Evolutionary conservation across 805 yeast genomes (phyloP), one percentile per base, ranked within the genome.

Genomic region (Schwanniomyces yamadae): DNA sequence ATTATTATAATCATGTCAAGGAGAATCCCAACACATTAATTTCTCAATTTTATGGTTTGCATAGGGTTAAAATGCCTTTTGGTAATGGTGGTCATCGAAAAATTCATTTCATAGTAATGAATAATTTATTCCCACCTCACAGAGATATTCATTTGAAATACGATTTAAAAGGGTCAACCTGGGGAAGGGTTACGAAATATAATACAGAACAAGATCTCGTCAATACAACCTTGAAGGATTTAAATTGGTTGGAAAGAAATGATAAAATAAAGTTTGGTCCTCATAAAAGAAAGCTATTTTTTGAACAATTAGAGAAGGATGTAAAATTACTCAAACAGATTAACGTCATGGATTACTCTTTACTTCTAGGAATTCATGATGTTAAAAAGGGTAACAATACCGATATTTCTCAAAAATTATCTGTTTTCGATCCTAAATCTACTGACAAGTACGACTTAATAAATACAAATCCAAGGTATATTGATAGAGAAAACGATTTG

Each of bases 11-110:
- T 11, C 96, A 93, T 59, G 90, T 91, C 26, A 80, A 79, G 52
- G 67, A 71, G 11, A 84, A 91, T 54, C 97, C 97, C 17, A 80
- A 86, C 54, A 93, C 99, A 0, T 69, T 93, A 44, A 67, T 93
- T 5, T 84, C 95, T n/a, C 99, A 93, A 62, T 89, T 91, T 59
- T 93, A 93, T 63, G 99, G 99, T 0, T 70, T 93, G 35, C 98
- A 93, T 57, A 70, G 99, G 41, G 82, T 93, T 33, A 89, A 91
- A 58, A 82, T 91, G 78, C 96, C 96, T 6, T 73, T 82, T 29
- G 72, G 75, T 6, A 63, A 66, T 33, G 76, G 74, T 27, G 66
- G 69, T 1, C 61, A 64, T 26, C 73, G 89, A 36, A 90, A 86
- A 55, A 86, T 93, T 25, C 95, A 93, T 61, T 91, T 93, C 49